A percentile compares a stretch with the other conserved stretches of the same genome.
Evolutionary conservation across 202 grass and related monocot species (phyloP).

Genomic region (Eragrostis tef): DNA sequence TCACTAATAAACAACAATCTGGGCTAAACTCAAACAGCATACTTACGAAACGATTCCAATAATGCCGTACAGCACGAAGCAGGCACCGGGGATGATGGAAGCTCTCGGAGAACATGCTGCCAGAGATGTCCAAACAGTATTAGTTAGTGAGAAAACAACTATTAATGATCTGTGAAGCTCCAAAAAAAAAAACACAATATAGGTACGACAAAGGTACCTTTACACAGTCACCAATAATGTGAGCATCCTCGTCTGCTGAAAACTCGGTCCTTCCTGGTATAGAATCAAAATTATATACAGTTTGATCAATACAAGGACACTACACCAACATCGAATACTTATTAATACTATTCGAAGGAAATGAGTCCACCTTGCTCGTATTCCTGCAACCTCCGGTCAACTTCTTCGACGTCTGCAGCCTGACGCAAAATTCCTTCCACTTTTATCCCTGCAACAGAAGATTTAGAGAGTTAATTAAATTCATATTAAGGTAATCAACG

Average conservation of each 20-base stretch:
- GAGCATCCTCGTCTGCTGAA: constrained; percentile 86
- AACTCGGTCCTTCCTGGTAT: constrained; percentile 85
- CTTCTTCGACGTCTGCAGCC: constrained; percentile 98
- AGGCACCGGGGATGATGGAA: constrained; percentile 96
- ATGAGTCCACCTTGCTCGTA: constrained; percentile 88
- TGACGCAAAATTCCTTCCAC: constrained; percentile 96
- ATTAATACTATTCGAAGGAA: constrained; percentile 41
- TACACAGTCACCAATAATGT: constrained; percentile 94
- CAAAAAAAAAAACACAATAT: constrained; percentile 28
- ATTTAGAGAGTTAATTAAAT: constrained; percentile 43
- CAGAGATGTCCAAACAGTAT: constrained; percentile 36
- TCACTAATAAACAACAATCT: constrained; percentile 30
- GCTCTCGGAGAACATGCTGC: constrained; percentile 94
- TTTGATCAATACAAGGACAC: constrained; percentile 20
- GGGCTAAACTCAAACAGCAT: constrained; percentile 30
- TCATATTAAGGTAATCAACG: constrained; percentile 24
- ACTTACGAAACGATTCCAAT: constrained; percentile 95
- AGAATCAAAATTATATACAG: constrained; percentile 41
- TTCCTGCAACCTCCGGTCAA: constrained; percentile 84
- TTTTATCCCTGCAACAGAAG: constrained; percentile 76
- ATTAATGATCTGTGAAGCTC: neutral
- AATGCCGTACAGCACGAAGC: constrained; percentile 93
- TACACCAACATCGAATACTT: constrained; percentile 26
- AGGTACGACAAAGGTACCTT: constrained; percentile 74
- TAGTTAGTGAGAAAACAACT: constrained; percentile 32